These are phyloP conservation scores for Moesziomyces sp. DNA, from an alignment of 1,284 basidiomycete species.

Conservation along the genomic window DNA sequence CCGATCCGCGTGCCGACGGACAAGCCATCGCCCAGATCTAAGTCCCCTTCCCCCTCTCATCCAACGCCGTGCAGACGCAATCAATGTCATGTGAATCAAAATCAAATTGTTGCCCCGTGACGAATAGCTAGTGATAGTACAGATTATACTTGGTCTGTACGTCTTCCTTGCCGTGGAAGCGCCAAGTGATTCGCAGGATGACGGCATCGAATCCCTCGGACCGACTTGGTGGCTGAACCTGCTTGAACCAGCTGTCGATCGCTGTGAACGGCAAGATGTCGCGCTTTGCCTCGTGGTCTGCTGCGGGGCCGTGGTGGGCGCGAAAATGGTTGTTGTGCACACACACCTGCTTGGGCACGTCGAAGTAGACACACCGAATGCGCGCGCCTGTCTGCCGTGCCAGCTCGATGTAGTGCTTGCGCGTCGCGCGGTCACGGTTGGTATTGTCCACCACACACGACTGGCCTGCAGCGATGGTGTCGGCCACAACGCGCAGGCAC, in stretches of 20 bases:
- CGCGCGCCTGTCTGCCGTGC: conserved; percentile 9
- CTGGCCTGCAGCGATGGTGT: conserved; percentile 71
- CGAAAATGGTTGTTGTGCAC: conserved; percentile 52
- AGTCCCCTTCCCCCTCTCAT: not conserved
- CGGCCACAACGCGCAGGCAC: conserved; percentile 77
- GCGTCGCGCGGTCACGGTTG: conserved; percentile 45
- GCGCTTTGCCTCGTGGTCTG: conserved; percentile 10
- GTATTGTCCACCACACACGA: conserved; percentile 61
- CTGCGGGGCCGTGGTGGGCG: conserved; percentile 18
- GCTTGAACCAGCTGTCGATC: conserved; percentile 38
- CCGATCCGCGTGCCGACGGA: conserved; percentile 72
- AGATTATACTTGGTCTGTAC: conserved; percentile 15
- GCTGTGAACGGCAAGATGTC: conserved; percentile 24
- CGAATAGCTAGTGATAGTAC: conserved; percentile 35
- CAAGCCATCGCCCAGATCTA: conserved; percentile 88
- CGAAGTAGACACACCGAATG: conserved; percentile 47
- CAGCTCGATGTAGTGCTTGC: conserved; percentile 48
- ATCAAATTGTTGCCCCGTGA: not conserved
- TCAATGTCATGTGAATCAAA: not conserved
- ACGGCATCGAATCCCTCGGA: conserved; percentile 36
- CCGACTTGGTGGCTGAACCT: conserved; percentile 21
- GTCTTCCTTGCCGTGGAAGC: conserved; percentile 24
- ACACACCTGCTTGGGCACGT: conserved; percentile 22
- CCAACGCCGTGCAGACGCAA: no score
- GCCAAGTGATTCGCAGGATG: conserved; percentile 29